These are phyloP conservation scores for Sungouiozyma ichnusensis DNA, from an alignment of 805 yeast genomes.

Conservation along the genomic window DNA sequence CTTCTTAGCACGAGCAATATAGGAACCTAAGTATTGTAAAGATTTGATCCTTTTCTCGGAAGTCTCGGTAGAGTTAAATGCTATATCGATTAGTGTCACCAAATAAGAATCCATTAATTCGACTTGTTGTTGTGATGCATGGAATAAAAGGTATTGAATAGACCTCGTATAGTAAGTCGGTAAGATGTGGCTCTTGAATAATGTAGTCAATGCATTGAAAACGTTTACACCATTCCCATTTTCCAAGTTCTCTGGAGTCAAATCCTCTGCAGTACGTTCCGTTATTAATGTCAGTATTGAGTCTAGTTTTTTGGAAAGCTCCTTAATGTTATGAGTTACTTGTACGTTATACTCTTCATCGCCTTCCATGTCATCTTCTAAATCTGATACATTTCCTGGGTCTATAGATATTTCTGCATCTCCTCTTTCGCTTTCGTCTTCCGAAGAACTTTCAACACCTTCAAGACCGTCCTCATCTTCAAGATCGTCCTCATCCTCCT, in stretches of 20 bases:
- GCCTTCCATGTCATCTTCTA: conserved; percentile 27
- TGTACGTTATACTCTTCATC: conserved; percentile 40
- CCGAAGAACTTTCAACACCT: conserved; percentile 8
- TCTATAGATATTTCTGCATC: conserved; percentile 27
- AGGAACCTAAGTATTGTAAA: conserved; percentile 84
- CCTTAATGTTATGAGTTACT: conserved; percentile 38
- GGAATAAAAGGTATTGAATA: conserved; percentile 75
- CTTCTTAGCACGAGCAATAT: conserved; percentile 74
- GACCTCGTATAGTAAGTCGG: conserved; percentile 90
- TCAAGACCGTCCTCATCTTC: conserved; percentile 27
- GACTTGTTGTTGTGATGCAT: conserved; percentile 67
- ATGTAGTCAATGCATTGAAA: conserved; percentile 62
- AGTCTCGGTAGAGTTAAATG: conserved; percentile 59
- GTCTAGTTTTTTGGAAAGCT: conserved; percentile 62
- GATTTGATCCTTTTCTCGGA: conserved; percentile 76
- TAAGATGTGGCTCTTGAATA: conserved; percentile 71
- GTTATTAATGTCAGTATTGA: conserved; percentile 51
- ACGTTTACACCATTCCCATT: conserved; percentile 56
- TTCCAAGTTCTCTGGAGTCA: conserved; percentile 41
- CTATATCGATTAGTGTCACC: conserved; percentile 71
- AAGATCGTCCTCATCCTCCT: conserved; percentile 29
- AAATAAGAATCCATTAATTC: conserved; percentile 79
- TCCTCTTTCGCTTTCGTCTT: conserved; percentile 23
- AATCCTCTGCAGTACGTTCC: conserved; percentile 36
- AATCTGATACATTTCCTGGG: conserved; percentile 23